Evolutionary conservation across 2,329 filamentous ascomycete genomes (phyloP), one percentile per base, ranked within the genome.

Genomic region (Colletotrichum tabaci): DNA sequence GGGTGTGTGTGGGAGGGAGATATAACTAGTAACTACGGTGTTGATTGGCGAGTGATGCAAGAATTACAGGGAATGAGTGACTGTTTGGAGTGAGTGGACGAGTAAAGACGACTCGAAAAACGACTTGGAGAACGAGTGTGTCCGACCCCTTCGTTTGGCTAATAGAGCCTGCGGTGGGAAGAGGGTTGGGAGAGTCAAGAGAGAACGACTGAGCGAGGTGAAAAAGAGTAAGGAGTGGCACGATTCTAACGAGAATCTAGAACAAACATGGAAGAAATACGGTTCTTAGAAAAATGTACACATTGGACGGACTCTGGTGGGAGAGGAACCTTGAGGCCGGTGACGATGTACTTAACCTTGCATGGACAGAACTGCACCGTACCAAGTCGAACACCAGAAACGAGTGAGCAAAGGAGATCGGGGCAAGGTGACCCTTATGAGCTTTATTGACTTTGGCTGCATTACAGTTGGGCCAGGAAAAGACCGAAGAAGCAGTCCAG

Each of bases 251-350:
- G 1, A 44, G 47, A 53, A 63, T 26, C 47, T 50, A 21, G 5
- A 55, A 44, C 7, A 9, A 44, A 4, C 16, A 42, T n/a, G 35
- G 56, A n/a, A 35, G 15, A 40, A 16, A 55, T 7, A 46, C 21
- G 40, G 16, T 46, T 26, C 40, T 23, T 52, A 55, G 47, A 62
- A 9, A 38, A 42, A 21, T 63, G 53, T 63, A 63, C 46, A 63
- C 61, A 63, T 63, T 55, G 23, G 49, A 26, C 21, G 38, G 49
- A n/a, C 21, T 47, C 49, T 47, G 35, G 49, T 55, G 49, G 49
- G 18, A 46, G 10, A 46, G 10, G 23, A 16, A 53, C 38, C 49
- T 53, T 30, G 21, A 35, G 49, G 35, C 21, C 16, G 23, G 23
- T 12, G n/a, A 63, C 26, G 23, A 53, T 23, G 1, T 38, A 44